phyloP scores from a whole-genome alignment of 1,284 basidiomycete genomes.

The Leccinum pachyderme region DNA sequence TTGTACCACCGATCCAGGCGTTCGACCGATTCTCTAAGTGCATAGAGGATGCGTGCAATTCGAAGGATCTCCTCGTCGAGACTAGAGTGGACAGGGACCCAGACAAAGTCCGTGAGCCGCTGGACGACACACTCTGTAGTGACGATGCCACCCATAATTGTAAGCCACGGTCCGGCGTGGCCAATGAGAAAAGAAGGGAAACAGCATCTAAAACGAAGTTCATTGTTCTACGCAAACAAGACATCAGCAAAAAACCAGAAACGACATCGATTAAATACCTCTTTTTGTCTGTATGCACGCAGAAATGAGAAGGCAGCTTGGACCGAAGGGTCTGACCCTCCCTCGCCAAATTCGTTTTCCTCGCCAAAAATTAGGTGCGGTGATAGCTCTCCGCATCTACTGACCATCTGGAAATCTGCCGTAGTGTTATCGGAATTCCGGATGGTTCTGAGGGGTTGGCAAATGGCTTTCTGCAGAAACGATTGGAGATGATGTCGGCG shows the following conservation, averaged over 20 bases:
- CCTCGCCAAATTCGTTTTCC: slow-evolving; percentile 6
- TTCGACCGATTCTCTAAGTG: slow-evolving; percentile 9
- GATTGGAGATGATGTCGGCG: neutral
- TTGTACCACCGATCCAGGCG: slow-evolving; percentile 14
- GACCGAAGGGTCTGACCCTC: slow-evolving; percentile 12
- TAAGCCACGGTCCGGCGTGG: slow-evolving; percentile 16
- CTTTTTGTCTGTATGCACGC: neutral
- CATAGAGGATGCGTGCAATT: slow-evolving; percentile 12
- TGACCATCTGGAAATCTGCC: neutral
- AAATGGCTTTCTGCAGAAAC: neutral
- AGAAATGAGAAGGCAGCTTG: slow-evolving; percentile 15
- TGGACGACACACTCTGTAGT: slow-evolving; percentile 10
- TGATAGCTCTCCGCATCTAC: neutral
- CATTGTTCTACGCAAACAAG: neutral
- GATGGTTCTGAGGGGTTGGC: neutral
- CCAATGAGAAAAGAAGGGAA: slow-evolving; percentile 12
- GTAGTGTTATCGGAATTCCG: neutral
- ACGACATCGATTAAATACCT: slow-evolving; percentile 3
- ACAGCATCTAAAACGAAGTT: slow-evolving; percentile 1
- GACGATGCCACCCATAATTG: slow-evolving; percentile 15
- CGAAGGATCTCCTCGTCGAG: slow-evolving; percentile 3
- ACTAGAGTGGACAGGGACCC: slow-evolving; percentile 12
- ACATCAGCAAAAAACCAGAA: neutral
- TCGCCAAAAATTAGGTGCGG: slow-evolving; percentile 6
- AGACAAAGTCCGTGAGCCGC: slow-evolving; percentile 20